A percentile compares a stretch with the other conserved stretches of the same genome.
Conservation (phyloP, 805 yeast species). For the Lipomyces spencermartinsiae region DNA sequence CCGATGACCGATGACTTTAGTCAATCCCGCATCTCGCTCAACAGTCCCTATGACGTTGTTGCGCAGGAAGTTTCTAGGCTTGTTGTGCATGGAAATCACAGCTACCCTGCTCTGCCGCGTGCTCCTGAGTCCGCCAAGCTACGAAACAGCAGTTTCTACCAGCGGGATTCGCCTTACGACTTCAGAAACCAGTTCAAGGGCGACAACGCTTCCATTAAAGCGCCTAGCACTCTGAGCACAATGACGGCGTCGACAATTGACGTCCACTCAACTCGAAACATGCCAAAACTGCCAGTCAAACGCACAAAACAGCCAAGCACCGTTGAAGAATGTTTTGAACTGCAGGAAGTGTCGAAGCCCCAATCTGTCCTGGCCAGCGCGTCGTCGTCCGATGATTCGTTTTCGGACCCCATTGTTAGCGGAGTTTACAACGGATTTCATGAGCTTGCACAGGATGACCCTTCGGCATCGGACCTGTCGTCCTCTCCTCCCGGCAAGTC, state of each 20-base stretch:
- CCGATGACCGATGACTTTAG: constrained; percentile 19
- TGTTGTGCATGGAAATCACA: constrained; percentile 5
- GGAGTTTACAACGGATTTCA: background rate
- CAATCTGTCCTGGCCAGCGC: constrained; percentile 2
- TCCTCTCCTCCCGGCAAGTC: constrained; percentile 20
- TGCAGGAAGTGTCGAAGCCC: constrained; percentile 23
- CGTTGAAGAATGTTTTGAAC: constrained; percentile 24
- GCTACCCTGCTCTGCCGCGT: constrained; percentile 9
- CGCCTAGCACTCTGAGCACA: background rate
- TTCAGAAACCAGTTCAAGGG: background rate
- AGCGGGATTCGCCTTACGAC: constrained; percentile 5
- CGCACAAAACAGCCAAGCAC: background rate
- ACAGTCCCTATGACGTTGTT: constrained; percentile 31
- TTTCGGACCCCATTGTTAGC: constrained; percentile 13
- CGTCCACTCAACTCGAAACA: background rate
- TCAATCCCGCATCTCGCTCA: constrained; percentile 27
- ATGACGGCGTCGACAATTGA: background rate
- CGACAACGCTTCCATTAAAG: background rate
- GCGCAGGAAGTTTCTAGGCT: constrained; percentile 13
- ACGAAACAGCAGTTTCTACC: background rate
- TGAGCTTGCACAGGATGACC: background rate
- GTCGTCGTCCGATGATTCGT: constrained; percentile 8
- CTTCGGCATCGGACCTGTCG: constrained; percentile 17
- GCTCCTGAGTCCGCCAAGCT: constrained; percentile 12
- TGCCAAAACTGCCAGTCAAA: background rate